Conservation (phyloP, 805 yeast species). For the Wickerhamomyces xylosicus region DNA sequence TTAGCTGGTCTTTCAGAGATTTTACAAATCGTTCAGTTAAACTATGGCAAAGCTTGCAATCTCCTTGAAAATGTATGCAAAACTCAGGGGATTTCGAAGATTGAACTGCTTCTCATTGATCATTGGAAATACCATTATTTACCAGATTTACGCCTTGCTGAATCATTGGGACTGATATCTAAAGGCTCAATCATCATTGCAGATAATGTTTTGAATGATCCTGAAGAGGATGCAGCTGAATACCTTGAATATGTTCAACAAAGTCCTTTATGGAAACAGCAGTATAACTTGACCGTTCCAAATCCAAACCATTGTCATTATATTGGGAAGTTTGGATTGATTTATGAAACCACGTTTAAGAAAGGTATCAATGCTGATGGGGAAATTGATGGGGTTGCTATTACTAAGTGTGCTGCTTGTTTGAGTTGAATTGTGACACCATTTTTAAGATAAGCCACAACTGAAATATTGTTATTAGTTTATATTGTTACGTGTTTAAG, state of each 20-base stretch:
- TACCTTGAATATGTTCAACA: constrained; percentile 27
- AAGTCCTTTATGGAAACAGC: constrained; percentile 27
- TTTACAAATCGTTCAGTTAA: constrained; percentile 7
- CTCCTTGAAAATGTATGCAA: constrained; percentile 4
- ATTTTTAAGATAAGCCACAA: too few relatives aligned
- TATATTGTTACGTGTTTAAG: not conserved
- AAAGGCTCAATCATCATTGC: constrained; percentile 30
- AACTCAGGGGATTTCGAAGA: constrained; percentile 9
- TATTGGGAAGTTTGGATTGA: constrained; percentile 30
- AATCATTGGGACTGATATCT: constrained; percentile 26
- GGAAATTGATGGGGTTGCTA: constrained; percentile 6
- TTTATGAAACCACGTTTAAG: constrained; percentile 26
- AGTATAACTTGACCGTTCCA: constrained; percentile 15
- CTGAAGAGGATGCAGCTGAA: constrained; percentile 23
- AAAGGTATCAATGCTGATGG: constrained; percentile 3
- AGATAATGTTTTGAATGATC: constrained; percentile 27
- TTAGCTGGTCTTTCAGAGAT: constrained; percentile 15
- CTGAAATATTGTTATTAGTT: too few relatives aligned
- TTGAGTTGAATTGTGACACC: constrained; percentile 8
- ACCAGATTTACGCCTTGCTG: constrained; percentile 32
- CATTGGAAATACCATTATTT: constrained; percentile 29
- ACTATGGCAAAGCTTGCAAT: constrained; percentile 10
- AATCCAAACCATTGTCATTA: constrained; percentile 22
- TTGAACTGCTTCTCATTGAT: constrained; percentile 31
- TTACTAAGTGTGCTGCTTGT: constrained; percentile 13